phyloP scores from a whole-genome alignment of 2,329 filamentous ascomycete species.

The Colletotrichum magnum region DNA sequence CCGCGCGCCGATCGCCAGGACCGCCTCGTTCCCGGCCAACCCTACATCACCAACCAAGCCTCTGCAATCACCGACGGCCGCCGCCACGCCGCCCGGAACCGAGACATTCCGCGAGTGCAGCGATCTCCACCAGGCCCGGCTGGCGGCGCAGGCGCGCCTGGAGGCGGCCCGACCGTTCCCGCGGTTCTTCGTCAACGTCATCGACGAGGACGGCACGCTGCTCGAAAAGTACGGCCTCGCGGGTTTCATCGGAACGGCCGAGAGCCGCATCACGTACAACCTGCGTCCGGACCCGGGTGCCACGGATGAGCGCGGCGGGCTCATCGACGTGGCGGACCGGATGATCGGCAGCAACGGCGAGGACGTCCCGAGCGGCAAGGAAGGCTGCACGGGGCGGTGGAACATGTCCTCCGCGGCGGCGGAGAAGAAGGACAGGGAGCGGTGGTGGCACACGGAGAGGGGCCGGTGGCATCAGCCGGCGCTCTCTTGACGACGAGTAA shows the following conservation, averaged over 20 bases:
- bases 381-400: slow-evolving; percentile 64
- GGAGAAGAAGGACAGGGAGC: slow-evolving; percentile 65
- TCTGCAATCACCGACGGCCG: slow-evolving; percentile 54
- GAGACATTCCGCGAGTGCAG: slow-evolving; percentile 52
- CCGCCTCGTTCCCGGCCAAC: slow-evolving; percentile 39
- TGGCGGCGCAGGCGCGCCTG: slow-evolving; percentile 76
- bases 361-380: slow-evolving; percentile 49
- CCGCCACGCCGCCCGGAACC: slow-evolving; percentile 46
- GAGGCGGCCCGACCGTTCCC: slow-evolving; percentile 69
- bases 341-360: slow-evolving; percentile 62
- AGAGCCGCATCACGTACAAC: slow-evolving; percentile 72
- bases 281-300: slow-evolving; percentile 71
- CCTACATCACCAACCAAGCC: slow-evolving; percentile 48
- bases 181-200: slow-evolving; percentile 71
- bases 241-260: slow-evolving; percentile 73
- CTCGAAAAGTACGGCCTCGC: slow-evolving; percentile 69
- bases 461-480: slow-evolving; percentile 57
- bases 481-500: slow-evolving; percentile 31
- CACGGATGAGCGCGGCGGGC: slow-evolving; percentile 68
- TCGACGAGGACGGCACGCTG: slow-evolving; percentile 65
- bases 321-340: slow-evolving; percentile 67
- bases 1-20: slow-evolving; percentile 45
- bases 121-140: slow-evolving; percentile 66
- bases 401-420: slow-evolving; percentile 54
- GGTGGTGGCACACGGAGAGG: slow-evolving; percentile 66